phyloP scores from a whole-genome alignment of 2,329 filamentous ascomycete genomes.

The Nigrospora osmanthi region DNA sequence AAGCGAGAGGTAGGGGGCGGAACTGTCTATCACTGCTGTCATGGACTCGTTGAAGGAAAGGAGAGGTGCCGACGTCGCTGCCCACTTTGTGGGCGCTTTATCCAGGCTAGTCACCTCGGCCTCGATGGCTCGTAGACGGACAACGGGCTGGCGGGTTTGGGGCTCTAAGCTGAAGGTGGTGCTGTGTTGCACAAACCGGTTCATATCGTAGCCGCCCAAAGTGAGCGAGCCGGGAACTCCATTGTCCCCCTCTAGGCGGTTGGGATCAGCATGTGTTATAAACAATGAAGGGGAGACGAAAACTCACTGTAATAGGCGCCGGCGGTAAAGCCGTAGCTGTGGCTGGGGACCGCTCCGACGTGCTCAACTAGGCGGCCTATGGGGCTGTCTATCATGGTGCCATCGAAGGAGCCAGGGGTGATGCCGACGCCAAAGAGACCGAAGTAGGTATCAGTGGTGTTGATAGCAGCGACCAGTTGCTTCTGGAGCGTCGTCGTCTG shows the following conservation, averaged over 20 bases:
- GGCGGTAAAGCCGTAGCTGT: constrained; percentile 70
- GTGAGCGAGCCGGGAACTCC: constrained; percentile 51
- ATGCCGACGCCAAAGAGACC: constrained; percentile 52
- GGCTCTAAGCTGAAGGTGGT: constrained; percentile 50
- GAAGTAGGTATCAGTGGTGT: constrained; percentile 45
- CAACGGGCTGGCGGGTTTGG: constrained; percentile 46
- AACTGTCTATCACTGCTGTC: constrained; percentile 52
- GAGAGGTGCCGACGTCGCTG: constrained; percentile 26
- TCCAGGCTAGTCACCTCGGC: constrained; percentile 25
- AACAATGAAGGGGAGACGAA: background rate
- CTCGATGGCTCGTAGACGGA: constrained; percentile 51
- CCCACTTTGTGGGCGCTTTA: constrained; percentile 29
- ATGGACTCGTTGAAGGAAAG: constrained; percentile 39
- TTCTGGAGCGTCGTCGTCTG: constrained; percentile 32
- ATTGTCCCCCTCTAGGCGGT: constrained; percentile 23
- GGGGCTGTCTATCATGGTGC: constrained; percentile 38
- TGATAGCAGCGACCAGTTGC: constrained; percentile 43
- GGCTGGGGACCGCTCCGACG: constrained; percentile 56
- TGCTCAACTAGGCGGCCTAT: constrained; percentile 51
- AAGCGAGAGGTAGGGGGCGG: constrained; percentile 57
- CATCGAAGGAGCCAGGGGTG: constrained; percentile 42
- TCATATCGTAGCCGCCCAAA: constrained; percentile 62
- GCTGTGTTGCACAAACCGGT: constrained; percentile 53
- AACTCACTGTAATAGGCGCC: constrained; percentile 62
- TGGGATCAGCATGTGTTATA: constrained; percentile 14